Evolutionary conservation across 1,284 basidiomycete genomes (phyloP), one percentile per base, ranked within the genome.

Genomic region (Peniophora sp.): DNA sequence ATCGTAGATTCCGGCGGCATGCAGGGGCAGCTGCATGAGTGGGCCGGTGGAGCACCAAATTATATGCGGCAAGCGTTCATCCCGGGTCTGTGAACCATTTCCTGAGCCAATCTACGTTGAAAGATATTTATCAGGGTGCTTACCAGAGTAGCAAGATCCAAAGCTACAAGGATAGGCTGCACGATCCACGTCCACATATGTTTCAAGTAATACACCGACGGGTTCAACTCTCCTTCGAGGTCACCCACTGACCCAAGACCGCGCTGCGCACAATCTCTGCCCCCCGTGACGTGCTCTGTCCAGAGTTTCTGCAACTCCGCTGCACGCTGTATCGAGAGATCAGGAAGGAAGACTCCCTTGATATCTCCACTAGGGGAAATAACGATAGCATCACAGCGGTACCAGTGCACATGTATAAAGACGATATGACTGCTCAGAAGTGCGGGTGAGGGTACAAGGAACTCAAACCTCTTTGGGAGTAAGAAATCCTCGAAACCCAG

Each of bases 31-130:
- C 16, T 52, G 54, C 17, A 55, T 51, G 2, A 62, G 55, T 9
- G 55, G 52, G 19, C 59, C 60, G 11, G 60, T 59, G 6, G 55
- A 53, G 35, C 57, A 59, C 57, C 59, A 61, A 54, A 55, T 58
- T 2, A 61, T 41, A 6, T 58, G 59, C 3, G 50, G 52, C 14
- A 34, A 35, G 12, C 45, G 44, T 25, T n/a, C n/a, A 8, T 2
- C 38, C 19, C n/a, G 16, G 5, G 38, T 20, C 16, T 41, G n/a
- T 8, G 38, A 16, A 5, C 38, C 5, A 16, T 8, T 41, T 8
- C 5, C n/a, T 41, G 8, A 8, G 19, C n/a, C 38, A 41, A 20
- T n/a, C 8, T 17, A 41, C 16, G 16, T 41, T 16, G 27, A 32
- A 32, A 5, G 27, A 20, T 20, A 41, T n/a, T 8, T 20, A n/a